Evolutionary conservation across 352 stramenopile species (phyloP), one percentile per base, ranked within the genome.

Genomic region (Blastocystis sp.): DNA sequence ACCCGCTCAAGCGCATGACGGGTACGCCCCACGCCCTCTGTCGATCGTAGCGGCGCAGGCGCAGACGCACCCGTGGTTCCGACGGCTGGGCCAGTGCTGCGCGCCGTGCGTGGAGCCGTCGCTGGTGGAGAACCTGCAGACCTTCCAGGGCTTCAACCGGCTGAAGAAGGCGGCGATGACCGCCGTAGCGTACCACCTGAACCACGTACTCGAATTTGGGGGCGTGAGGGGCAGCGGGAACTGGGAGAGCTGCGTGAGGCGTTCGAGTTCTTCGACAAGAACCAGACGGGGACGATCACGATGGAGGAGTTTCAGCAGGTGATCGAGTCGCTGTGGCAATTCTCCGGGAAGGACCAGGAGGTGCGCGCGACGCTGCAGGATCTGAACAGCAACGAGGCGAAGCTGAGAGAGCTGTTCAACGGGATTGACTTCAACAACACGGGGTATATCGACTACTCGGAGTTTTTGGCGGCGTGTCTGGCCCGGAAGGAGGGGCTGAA

Each of bases 361-460:
- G 71, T 21, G 53, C 66, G 41, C 43, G 71, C 23, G 34, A 65
- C 71, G 9, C 21, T 81, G 21, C 43, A 21, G 28, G 41, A 45
- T 1, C 28, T 81, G 60, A 81, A 38, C 43, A 23, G 11, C 10
- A 81, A 81, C 43, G 71, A 81, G 45, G 52, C 41, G 2, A 38
- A 66, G 71, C n/a, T 81, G 38, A 23, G 38, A 4, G 48, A 21
- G 5, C 52, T 81, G 60, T 81, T 81, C 45, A 14, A 81, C 28
- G 71, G 71, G 10, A 81, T 81, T 41, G 71, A 81, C 23, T 81
- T 81, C 71, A 81, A 81, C 34, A 56, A 81, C 45, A 81, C 71
- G 17, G 71, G 71, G 7, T 62, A 56, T 2, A 81, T 81, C 53
- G 71, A 81, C 43, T 81, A 81, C 23, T 81, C 71, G 7, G 71